Evolutionary conservation across 257 asterid genomes (phyloP).

Genomic region (Salvia hispanica): DNA sequence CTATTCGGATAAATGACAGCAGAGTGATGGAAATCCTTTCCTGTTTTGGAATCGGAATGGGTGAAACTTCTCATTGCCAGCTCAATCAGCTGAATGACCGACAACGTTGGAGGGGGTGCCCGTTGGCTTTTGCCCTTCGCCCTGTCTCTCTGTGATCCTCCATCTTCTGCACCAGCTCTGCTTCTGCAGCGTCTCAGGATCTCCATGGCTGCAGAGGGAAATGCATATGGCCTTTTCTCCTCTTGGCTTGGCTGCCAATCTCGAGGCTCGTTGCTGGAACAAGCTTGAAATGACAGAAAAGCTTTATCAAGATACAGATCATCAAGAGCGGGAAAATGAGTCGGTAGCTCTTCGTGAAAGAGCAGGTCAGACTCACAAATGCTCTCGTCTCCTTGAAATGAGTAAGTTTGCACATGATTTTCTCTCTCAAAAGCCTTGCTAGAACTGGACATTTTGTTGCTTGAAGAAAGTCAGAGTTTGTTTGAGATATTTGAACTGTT

Average conservation of each 20-base stretch:
- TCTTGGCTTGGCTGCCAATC: conserved; percentile 21
- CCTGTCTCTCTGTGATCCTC: conserved; percentile 8
- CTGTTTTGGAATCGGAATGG: conserved; percentile 22
- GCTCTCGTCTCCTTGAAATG: background rate
- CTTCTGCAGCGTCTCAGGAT: conserved; percentile 40
- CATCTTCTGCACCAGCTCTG: conserved; percentile 27
- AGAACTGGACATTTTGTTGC: background rate
- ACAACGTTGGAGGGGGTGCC: conserved; percentile 13
- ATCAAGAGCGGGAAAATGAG: conserved; percentile 10
- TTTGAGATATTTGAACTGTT: background rate
- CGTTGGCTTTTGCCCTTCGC: background rate
- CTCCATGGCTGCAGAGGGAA: conserved; percentile 43
- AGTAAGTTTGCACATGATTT: background rate
- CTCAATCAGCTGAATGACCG: conserved; percentile 36
- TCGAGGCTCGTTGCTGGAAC: conserved; percentile 7
- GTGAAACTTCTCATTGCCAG: conserved; percentile 46
- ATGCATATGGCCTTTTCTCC: conserved; percentile 16
- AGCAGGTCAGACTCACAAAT: background rate
- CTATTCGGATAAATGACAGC: conserved; percentile 33
- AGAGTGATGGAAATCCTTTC: background rate
- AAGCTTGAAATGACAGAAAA: conserved; percentile 18
- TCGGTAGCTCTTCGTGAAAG: conserved; percentile 14
- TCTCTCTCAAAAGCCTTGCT: conserved; percentile 2
- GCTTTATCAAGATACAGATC: conserved; percentile 3
- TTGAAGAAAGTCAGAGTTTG: background rate